Conservation (phyloP, 2,329 filamentous ascomycete genomes). For the Xylariaceae sp. region DNA sequence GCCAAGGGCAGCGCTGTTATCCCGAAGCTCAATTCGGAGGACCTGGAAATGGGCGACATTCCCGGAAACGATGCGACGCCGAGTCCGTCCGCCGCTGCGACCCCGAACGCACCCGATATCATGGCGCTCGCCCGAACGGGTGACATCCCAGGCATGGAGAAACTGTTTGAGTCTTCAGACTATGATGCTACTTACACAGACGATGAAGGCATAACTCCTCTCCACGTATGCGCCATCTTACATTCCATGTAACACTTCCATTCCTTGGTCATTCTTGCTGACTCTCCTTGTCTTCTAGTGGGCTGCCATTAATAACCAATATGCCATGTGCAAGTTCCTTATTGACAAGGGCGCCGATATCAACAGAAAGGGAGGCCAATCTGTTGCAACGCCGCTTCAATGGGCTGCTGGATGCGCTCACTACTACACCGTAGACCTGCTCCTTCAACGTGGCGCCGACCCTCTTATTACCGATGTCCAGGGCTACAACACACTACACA, state of each 20-base stretch:
- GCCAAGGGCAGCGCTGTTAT: slow-evolving; percentile 49
- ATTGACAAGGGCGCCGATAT: slow-evolving; percentile 80
- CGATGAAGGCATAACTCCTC: slow-evolving; percentile 87
- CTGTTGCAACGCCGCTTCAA: slow-evolving; percentile 85
- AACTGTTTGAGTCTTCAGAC: slow-evolving; percentile 77
- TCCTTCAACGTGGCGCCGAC: slow-evolving; percentile 87
- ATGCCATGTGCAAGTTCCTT: slow-evolving; percentile 93
- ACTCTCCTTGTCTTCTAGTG: slow-evolving; percentile 54
- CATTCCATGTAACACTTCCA: neutral
- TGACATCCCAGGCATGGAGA: slow-evolving; percentile 81
- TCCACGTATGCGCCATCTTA: slow-evolving; percentile 62
- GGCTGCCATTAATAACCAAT: slow-evolving; percentile 98
- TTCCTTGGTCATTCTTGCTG: slow-evolving; percentile 11
- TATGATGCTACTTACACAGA: slow-evolving; percentile 80
- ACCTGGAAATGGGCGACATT: slow-evolving; percentile 51
- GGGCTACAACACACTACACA: slow-evolving; percentile 96
- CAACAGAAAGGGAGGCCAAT: slow-evolving; percentile 93
- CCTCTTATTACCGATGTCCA: slow-evolving; percentile 88
- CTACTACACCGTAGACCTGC: slow-evolving; percentile 91
- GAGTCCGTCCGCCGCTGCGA: slow-evolving; percentile 38
- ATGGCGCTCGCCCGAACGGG: slow-evolving; percentile 93
- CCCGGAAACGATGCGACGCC: slow-evolving; percentile 36
- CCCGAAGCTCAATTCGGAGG: slow-evolving; percentile 51
- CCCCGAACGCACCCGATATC: slow-evolving; percentile 64
- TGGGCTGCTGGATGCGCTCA: slow-evolving; percentile 97